Percentiles rank a stretch among this genome's conserved stretches.
phyloP scores from a whole-genome alignment of 257 asterid genomes.

The Capsicum rhomboideum region DNA sequence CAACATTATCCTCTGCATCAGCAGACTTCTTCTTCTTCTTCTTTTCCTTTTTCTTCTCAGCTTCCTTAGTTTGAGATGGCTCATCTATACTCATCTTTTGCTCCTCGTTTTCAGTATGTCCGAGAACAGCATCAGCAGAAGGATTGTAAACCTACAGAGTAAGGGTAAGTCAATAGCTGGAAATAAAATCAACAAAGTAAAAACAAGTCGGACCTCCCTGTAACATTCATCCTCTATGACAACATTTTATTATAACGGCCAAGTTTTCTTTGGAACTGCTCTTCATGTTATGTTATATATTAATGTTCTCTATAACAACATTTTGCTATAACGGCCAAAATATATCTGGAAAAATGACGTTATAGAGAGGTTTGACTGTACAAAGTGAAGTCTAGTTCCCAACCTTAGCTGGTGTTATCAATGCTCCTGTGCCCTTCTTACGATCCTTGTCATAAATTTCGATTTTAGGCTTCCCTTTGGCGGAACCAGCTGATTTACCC shows the following conservation, averaged over 20 bases:
- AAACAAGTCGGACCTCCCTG: not conserved
- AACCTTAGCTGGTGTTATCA: slow-evolving; percentile 71
- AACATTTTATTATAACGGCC: not conserved
- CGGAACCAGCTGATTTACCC: slow-evolving; percentile 65
- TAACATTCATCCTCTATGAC: too few species aligned
- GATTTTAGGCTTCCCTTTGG: slow-evolving; percentile 74
- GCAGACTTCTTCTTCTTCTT: slow-evolving; percentile 20
- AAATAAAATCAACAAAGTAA: not conserved
- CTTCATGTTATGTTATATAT: not conserved
- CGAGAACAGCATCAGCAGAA: slow-evolving; percentile 53
- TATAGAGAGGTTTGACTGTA: not conserved
- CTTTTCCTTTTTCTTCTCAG: slow-evolving; percentile 28
- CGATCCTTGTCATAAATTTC: slow-evolving; percentile 74
- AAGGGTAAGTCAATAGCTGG: not conserved
- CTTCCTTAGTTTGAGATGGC: slow-evolving; percentile 9
- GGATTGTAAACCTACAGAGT: slow-evolving; percentile 59
- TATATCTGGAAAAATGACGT: not conserved
- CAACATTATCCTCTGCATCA: slow-evolving; percentile 19
- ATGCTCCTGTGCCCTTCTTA: slow-evolving; percentile 48
- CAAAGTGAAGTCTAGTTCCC: not conserved
- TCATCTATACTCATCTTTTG: slow-evolving; percentile 1
- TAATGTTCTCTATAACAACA: not conserved
- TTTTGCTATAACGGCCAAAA: not conserved
- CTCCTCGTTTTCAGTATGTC: slow-evolving; percentile 24
- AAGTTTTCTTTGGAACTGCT: not conserved